phyloP scores from a whole-genome alignment of 192 early-diverging fungal species.

The Dispira parvispora region DNA sequence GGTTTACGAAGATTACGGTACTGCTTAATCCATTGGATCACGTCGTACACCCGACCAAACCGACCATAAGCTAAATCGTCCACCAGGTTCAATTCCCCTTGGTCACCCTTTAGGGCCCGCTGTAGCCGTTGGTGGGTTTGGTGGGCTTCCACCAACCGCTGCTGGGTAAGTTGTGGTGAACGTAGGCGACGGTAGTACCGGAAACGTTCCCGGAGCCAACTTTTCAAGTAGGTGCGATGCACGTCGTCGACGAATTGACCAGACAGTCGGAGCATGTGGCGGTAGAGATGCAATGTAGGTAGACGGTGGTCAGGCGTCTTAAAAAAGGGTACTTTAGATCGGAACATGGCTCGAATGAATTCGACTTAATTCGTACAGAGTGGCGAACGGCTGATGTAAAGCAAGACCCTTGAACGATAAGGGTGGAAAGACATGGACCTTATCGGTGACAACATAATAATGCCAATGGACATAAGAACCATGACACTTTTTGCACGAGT shows the following conservation, averaged over 20 bases:
- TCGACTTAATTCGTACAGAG: no score
- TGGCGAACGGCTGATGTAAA: no score
- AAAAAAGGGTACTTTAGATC: no score
- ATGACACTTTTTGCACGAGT: no score
- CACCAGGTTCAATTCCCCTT: constrained; percentile 12
- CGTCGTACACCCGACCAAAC: constrained; percentile 19
- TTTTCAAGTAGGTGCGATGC: constrained; percentile 21
- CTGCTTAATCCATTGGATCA: constrained; percentile 8
- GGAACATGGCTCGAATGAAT: no score
- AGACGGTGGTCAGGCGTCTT: no score
- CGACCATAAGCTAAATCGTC: constrained; percentile 26
- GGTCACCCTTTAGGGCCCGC: not conserved
- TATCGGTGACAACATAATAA: no score
- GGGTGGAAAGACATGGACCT: no score
- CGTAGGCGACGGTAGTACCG: constrained; percentile 22
- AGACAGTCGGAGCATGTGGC: constrained; percentile 16
- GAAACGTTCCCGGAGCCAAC: constrained; percentile 29
- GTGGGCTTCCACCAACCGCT: constrained; percentile 17
- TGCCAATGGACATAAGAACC: no score
- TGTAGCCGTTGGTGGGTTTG: constrained; percentile 15
- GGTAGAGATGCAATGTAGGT: constrained; percentile 11
- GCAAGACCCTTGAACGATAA: no score
- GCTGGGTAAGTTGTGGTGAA: constrained; percentile 14
- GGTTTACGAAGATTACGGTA: not conserved
- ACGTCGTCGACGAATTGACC: constrained; percentile 19